Evolutionary conservation across 1,139 yeast genomes (phyloP), one percentile per base, ranked within the genome.

Genomic region (Yamadazyma triangularis): DNA sequence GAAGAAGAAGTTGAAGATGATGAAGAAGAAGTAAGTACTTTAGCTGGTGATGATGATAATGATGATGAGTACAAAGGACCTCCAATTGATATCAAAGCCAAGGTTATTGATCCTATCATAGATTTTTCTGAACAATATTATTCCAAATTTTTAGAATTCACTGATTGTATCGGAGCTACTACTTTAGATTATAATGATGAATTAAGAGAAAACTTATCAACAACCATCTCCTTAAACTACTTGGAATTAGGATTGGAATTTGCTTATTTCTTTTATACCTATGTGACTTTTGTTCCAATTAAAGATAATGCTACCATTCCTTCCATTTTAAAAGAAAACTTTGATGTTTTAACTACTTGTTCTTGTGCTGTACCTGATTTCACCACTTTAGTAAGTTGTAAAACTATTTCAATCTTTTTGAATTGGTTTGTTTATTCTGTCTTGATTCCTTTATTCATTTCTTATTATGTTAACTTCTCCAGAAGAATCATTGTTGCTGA

Each of bases 391-490:
- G 40, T 53, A 18, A 50, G 55, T 23, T 45, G 40, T 29, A 49
- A 53, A 28, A 55, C 58, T 28, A 29, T 60, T 27, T 49, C 65
- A n/a, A 57, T 66, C 19, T 45, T 64, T 6, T 25, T 46, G 18
- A 47, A 62, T 35, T 75, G 80, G 80, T 35, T 44, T n/a, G 28
- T 63, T 12, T 45, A 58, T 30, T 58, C 76, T 3, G 50, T 70
- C 29, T 38, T 52, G 9, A 29, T 68, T 24, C 86, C 86, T 16
- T 51, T 66, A 43, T 31, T 64, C 23, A 43, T 58, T 18, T 67
- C 79, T 19, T 74, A 70, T 55, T 75, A 69, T 53, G 48, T 75
- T 45, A 75, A 75, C 53, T 75, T 75, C 52, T 60, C 77, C 35
- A 63, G 70, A 45, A 59, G 72, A 57, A 54, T 67, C 35, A 56